Evolutionary conservation across 2,329 filamentous ascomycete species (phyloP), one percentile per base, ranked within the genome.

Genomic region (Alternaria novae-zelandiae): DNA sequence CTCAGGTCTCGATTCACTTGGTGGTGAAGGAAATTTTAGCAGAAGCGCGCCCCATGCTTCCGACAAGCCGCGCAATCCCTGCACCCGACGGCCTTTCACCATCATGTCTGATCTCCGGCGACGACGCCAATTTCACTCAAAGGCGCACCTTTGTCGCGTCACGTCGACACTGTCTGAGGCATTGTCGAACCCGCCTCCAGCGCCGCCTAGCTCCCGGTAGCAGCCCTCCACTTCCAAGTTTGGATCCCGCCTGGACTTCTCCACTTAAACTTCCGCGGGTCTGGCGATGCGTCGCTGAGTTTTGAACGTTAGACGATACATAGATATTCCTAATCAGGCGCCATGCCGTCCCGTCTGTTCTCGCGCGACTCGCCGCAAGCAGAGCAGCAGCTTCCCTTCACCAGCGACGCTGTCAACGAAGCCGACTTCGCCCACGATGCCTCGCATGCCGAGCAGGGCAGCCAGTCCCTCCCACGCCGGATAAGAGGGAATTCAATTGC

Each of bases 341-440:
- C 57, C 41, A 77, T 77, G 74, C 66, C 70, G 32, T 61, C 70
- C 25, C 69, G 71, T 61, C 66, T 69, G 23, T 64, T 71, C 50
- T 51, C 67, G 44, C 69, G 70, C 47, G 70, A 70, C 46, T 67
- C 71, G 47, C 51, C 54, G 26, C 60, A 44, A 46, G 49, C 63
- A 11, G 68, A 74, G 57, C 72, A 72, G 41, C 70, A 68, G 63
- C 73, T 78, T 20, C 76, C 77, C 45, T 79, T 79, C 64, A 74
- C 74, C 8, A 67, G 70, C 67, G 74, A 77, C 66, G 64, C 55
- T 54, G 71, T 74, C 49, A 65, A 61, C 60, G 74, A 79, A 51
- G 64, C 65, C 66, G 76, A 78, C 58, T 73, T 78, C 55, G 58
- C 67, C 6, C 61, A 64, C 4, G 72, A 74, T 51, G 61, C 61